Percentiles rank a stretch among this genome's conserved stretches.
Conservation (phyloP, 2,329 filamentous ascomycete genomes). For the Bisporella sp. region DNA sequence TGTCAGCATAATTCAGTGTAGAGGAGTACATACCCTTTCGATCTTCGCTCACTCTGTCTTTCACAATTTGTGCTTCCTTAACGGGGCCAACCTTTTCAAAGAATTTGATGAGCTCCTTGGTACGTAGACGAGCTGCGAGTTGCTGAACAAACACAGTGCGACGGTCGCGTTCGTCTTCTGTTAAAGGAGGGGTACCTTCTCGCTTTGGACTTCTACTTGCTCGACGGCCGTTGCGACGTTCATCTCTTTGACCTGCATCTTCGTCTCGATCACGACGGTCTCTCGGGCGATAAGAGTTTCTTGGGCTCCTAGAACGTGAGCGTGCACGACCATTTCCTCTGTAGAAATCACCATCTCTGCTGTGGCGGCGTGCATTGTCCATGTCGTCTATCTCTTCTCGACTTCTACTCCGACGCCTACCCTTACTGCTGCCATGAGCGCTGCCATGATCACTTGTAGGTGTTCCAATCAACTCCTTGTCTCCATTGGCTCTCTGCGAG, state of each 20-base stretch:
- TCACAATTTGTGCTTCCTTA: conserved; percentile 97
- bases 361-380: conserved; percentile 60
- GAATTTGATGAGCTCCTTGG: conserved; percentile 86
- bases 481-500: conserved; percentile 37
- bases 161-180: conserved; percentile 92
- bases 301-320: conserved; percentile 66
- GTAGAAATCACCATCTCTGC: conserved; percentile 65
- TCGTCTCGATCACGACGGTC: conserved; percentile 46
- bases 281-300: conserved; percentile 42
- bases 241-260: conserved; percentile 36
- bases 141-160: conserved; percentile 98
- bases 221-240: conserved; percentile 32
- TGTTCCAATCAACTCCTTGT: conserved; percentile 54
- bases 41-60: conserved; percentile 92
- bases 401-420: conserved; percentile 73
- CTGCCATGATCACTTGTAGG: conserved; percentile 70
- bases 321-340: conserved; percentile 56
- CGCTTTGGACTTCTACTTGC: conserved; percentile 33
- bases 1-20: conserved; percentile 32
- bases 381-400: conserved; percentile 64
- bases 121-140: conserved; percentile 86
- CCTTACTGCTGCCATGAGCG: conserved; percentile 63
- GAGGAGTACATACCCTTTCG: conserved; percentile 81
- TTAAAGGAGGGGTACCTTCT: conserved; percentile 64
- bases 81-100: conserved; percentile 94